Evolutionary conservation across 2,329 filamentous ascomycete genomes (phyloP).

Genomic region (Lachnellula subtilissima): DNA sequence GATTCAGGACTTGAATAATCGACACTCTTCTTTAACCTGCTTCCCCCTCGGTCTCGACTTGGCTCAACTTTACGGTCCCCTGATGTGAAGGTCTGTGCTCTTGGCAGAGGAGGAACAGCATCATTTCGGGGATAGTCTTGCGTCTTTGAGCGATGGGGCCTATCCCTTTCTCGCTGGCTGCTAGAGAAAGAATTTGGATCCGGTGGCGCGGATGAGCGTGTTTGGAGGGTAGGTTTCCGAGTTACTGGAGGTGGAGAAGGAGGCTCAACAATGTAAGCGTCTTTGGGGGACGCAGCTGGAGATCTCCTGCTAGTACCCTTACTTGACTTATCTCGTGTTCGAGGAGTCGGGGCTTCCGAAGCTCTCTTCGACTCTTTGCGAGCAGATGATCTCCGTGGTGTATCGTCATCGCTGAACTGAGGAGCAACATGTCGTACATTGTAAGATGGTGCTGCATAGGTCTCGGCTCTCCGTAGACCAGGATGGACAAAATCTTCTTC

Average conservation of each 20-base stretch:
- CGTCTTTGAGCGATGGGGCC: constrained; percentile 29
- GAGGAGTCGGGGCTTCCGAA: constrained; percentile 22
- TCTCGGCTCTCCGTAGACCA: constrained; percentile 26
- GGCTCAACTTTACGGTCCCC: constrained; percentile 15
- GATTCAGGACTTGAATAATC: constrained; percentile 17
- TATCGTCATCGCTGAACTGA: constrained; percentile 29
- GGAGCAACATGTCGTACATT: constrained; percentile 22
- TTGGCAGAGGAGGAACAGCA: constrained; percentile 22
- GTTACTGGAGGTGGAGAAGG: constrained; percentile 22
- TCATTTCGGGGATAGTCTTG: constrained; percentile 25
- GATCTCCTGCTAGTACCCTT: constrained; percentile 9
- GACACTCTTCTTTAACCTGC: constrained; percentile 19
- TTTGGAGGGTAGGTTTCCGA: constrained; percentile 26
- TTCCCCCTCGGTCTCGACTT: constrained; percentile 17
- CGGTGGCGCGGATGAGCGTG: constrained; percentile 27
- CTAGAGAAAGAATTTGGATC: constrained; percentile 6
- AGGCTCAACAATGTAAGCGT: constrained; percentile 25
- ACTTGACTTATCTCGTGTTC: constrained; percentile 14
- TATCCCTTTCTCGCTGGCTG: constrained; percentile 10
- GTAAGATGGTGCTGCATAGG: constrained; percentile 23
- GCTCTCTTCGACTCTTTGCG: constrained; percentile 23
- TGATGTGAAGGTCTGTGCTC: constrained; percentile 25
- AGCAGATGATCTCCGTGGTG: constrained; percentile 28
- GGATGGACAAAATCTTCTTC: constrained; percentile 14
- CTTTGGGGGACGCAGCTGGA: constrained; percentile 9